Evolutionary conservation across 176 grass and related monocot genomes (phyloP).

Genomic region (Bromus sterilis): DNA sequence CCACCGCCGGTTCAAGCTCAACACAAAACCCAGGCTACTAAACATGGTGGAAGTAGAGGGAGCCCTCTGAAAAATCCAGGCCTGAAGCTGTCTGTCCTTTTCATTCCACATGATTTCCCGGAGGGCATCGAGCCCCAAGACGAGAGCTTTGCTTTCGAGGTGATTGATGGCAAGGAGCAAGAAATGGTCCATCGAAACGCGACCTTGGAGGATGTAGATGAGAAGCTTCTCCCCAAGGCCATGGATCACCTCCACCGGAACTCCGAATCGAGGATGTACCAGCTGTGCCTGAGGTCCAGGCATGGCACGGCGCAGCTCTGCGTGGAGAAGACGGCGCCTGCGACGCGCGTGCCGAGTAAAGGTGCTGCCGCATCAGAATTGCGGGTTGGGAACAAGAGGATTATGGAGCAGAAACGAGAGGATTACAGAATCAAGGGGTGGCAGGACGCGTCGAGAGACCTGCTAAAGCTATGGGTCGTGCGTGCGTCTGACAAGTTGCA

Average conservation of each 20-base stretch:
- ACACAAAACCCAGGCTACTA: not conserved
- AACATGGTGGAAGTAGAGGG: not conserved
- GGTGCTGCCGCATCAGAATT: not conserved
- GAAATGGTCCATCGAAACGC: not conserved
- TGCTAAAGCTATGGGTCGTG: conserved; percentile 1
- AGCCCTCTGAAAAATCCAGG: not conserved
- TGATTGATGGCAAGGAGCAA: not conserved
- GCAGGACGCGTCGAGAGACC: not conserved
- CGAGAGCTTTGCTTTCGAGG: conserved; percentile 10
- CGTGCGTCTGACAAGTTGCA: not conserved
- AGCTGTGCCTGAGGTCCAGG: conserved; percentile 2
- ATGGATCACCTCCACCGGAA: not conserved
- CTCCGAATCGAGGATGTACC: not conserved
- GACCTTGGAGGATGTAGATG: not conserved
- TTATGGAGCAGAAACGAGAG: not conserved
- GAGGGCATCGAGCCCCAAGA: not conserved
- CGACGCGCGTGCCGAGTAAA: not conserved
- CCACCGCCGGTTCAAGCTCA: no score
- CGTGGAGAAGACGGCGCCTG: not conserved
- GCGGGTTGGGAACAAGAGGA: not conserved
- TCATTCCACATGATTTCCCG: not conserved
- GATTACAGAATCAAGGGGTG: not conserved
- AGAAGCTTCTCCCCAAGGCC: conserved; percentile 1
- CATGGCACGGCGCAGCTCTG: conserved; percentile 17
- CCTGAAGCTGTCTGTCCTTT: not conserved